Base-by-base conservation (phyloP, 305 asterid genomes). In the Ajuga reptans region DNA sequence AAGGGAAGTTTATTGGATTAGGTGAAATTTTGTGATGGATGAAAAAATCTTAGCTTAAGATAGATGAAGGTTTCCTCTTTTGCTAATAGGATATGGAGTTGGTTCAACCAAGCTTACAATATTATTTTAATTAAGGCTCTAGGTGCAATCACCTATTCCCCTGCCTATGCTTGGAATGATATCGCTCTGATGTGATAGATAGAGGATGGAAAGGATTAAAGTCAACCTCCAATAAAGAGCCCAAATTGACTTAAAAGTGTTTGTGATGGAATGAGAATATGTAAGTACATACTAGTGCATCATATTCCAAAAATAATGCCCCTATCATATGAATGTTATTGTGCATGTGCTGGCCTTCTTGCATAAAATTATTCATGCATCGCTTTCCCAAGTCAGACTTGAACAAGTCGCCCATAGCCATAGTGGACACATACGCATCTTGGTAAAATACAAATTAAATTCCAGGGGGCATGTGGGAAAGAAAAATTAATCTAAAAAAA, bases 361-460 rank as follows among this genome's bases (percentile, higher is more conserved):
- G 16, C 45, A 27, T 46, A 68, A 16, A 52, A 50, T 37, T 45
- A 18, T 9, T 24, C 39, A 47, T 63, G 52, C 36, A 36, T 42
- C 49, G 12, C 27, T 33, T 50, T 59, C 46, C 41, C 66, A 57
- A 33, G 57, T 37, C 63, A 61, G 61, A 52, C 60, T 50, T 58
- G 15, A 76, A 75, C 15, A 24, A 53, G 61, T 59, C 37, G 49
- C 70, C 52, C 64, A n/a, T n/a, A n/a, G n/a, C 27, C 27, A 67
- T 9, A 34, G 52, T 70, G 33, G 34, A 76, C 59, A 68, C 45
- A 42, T 53, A 34, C 47, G 63, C 69, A 62, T 27, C 53, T 52
- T 53, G 64, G 56, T 55, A 46, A 60, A 29, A 18, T 8, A 78
- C 41, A 64, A 58, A 15, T 57, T 15, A 46, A 39, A 64, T 12